Conservation (phyloP, 2,329 filamentous ascomycete genomes). For the Passalora sequoiae region DNA sequence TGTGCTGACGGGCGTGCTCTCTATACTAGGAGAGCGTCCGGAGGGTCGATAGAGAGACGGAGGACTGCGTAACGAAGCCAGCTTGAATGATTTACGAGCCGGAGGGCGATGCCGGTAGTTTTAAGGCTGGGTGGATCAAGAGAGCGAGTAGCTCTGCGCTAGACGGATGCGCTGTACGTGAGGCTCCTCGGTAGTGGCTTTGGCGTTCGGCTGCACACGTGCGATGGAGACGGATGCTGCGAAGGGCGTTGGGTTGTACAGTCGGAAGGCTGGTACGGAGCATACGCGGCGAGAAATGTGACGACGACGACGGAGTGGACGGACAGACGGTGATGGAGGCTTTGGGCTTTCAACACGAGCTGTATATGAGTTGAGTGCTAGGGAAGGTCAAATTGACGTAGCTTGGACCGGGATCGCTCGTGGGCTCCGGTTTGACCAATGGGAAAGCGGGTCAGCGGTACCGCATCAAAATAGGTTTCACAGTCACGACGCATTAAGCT, state of each 20-base stretch:
- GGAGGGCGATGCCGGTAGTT: constrained; percentile 10
- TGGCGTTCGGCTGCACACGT: not conserved
- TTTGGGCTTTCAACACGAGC: constrained; percentile 1
- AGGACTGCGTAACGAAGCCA: constrained; percentile 11
- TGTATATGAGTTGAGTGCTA: constrained; percentile 8
- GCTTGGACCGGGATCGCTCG: constrained; percentile 5
- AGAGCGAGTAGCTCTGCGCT: constrained; percentile 7
- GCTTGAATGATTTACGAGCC: constrained; percentile 4
- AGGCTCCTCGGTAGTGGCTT: constrained; percentile 3
- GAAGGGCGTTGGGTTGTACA: not conserved
- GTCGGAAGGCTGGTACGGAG: not conserved
- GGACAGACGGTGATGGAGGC: not conserved
- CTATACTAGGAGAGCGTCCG: constrained; percentile 24
- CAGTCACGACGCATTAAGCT: constrained; percentile 5
- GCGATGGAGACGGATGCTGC: constrained; percentile 1
- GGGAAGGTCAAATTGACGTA: constrained; percentile 7
- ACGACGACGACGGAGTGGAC: not conserved
- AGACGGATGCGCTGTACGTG: constrained; percentile 6
- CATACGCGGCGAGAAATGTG: not conserved
- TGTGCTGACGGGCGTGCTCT: constrained; percentile 28
- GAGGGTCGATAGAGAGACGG: constrained; percentile 16
- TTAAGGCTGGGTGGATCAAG: constrained; percentile 10
- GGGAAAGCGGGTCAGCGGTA: not conserved
- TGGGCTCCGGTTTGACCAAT: constrained; percentile 5
- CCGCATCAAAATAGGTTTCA: constrained; percentile 7